Evolutionary conservation across 192 early-diverging fungal species (phyloP).

Genomic region (Funneliformis geosporum): DNA sequence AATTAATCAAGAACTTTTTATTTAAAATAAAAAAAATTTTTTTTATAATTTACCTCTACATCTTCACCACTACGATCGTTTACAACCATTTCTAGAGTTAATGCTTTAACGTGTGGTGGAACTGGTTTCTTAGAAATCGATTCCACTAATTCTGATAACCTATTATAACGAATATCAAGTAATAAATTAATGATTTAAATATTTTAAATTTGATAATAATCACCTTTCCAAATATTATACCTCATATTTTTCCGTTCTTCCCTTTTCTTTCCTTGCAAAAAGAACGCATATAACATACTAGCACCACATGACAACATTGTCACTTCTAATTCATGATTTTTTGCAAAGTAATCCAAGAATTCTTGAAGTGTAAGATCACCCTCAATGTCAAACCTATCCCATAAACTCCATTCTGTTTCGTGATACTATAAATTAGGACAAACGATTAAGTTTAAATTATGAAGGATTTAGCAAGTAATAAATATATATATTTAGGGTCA

Average conservation of each 20-base stretch:
- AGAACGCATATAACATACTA: slow-evolving; percentile 90
- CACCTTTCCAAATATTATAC: slow-evolving; percentile 44
- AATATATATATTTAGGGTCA: neutral
- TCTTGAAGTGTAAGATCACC: slow-evolving; percentile 86
- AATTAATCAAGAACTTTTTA: neutral
- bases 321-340: slow-evolving; percentile 82
- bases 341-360: slow-evolving; percentile 83
- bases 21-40: neutral
- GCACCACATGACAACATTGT: slow-evolving; percentile 92
- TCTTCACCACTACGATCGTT: slow-evolving; percentile 89
- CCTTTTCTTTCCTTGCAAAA: slow-evolving; percentile 83
- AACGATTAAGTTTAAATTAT: neutral
- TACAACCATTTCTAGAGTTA: slow-evolving; percentile 86
- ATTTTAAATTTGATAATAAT: neutral
- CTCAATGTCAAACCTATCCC: slow-evolving; percentile 92
- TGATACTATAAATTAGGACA: slow-evolving; percentile 56
- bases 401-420: slow-evolving; percentile 84
- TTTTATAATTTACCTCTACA: slow-evolving; percentile 64
- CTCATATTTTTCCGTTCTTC: slow-evolving; percentile 80
- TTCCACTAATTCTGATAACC: slow-evolving; percentile 73
- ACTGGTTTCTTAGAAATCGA: slow-evolving; percentile 86
- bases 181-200: neutral
- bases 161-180: slow-evolving; percentile 32
- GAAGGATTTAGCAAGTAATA: neutral
- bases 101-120: slow-evolving; percentile 78